These are phyloP conservation scores for Apiospora saccharicola DNA, from an alignment of 2,329 filamentous ascomycete species.

Conservation along the genomic window DNA sequence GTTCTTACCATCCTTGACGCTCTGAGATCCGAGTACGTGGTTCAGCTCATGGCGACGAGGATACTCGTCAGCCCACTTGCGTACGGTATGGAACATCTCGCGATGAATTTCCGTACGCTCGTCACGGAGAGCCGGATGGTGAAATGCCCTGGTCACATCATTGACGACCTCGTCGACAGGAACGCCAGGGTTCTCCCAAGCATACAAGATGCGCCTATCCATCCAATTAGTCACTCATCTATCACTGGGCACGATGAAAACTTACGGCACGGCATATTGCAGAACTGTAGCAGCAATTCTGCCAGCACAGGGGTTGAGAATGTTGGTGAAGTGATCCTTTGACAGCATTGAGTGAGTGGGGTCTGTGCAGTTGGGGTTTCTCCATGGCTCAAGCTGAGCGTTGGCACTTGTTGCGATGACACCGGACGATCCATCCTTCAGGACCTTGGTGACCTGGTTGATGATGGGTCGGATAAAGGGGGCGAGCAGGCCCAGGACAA, in stretches of 20 bases:
- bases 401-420: conserved; percentile 73
- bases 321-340: conserved; percentile 85
- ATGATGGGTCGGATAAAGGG: conserved; percentile 95
- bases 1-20: conserved; percentile 84
- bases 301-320: conserved; percentile 80
- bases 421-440: conserved; percentile 85
- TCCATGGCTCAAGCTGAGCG: conserved; percentile 83
- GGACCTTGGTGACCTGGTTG: conserved; percentile 79
- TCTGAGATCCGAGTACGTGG: conserved; percentile 79
- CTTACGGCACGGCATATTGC: conserved; percentile 83
- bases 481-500: conserved; percentile 87
- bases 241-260: conserved; percentile 27
- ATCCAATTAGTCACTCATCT: conserved; percentile 35
- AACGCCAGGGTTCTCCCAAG: conserved; percentile 88
- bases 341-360: conserved; percentile 85
- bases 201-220: conserved; percentile 78
- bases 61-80: conserved; percentile 78
- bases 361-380: conserved; percentile 75
- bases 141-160: conserved; percentile 84
- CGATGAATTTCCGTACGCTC: conserved; percentile 80
- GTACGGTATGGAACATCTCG: conserved; percentile 88
- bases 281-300: conserved; percentile 77
- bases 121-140: conserved; percentile 86
- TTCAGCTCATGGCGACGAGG: conserved; percentile 74
- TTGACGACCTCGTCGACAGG: conserved; percentile 83